These are phyloP conservation scores for Skeletonema marinoi DNA, from an alignment of 108 stramenopile species.

Conservation along the genomic window DNA sequence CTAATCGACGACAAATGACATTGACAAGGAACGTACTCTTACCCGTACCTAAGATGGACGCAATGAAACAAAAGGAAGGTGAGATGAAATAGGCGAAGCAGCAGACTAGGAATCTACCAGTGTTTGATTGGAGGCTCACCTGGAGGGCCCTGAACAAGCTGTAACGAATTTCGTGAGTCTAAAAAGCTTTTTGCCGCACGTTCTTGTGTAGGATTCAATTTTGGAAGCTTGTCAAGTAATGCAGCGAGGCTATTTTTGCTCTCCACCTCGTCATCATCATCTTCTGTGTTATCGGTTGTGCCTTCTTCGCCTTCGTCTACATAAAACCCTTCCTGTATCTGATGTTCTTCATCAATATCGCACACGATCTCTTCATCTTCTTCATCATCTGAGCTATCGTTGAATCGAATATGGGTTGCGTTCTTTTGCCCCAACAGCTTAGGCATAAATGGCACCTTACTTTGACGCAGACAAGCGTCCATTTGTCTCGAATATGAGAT, in stretches of 20 bases:
- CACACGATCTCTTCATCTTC: conserved; percentile 26
- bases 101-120: too few species aligned
- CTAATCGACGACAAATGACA: conserved; percentile 63
- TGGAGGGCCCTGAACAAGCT: conserved; percentile 73
- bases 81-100: neutral
- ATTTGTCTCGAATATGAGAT: conserved; percentile 72
- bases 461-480: conserved; percentile 64
- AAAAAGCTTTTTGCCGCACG: conserved; percentile 70
- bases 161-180: conserved; percentile 52
- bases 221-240: conserved; percentile 41
- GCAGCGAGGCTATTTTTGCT: conserved; percentile 5
- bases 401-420: conserved; percentile 67
- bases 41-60: conserved; percentile 52
- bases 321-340: conserved; percentile 10
- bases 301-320: conserved; percentile 22
- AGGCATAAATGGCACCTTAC: conserved; percentile 63
- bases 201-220: conserved; percentile 73
- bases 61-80: neutral
- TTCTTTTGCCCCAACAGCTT: conserved; percentile 64
- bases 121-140: conserved; percentile 14
- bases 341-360: conserved; percentile 13
- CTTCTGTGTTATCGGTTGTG: conserved; percentile 11
- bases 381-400: conserved; percentile 42
- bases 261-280: conserved; percentile 13
- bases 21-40: conserved; percentile 79